These are phyloP conservation scores for Fusarium sp. DNA, from an alignment of 2,329 filamentous ascomycete genomes.

Conservation along the genomic window DNA sequence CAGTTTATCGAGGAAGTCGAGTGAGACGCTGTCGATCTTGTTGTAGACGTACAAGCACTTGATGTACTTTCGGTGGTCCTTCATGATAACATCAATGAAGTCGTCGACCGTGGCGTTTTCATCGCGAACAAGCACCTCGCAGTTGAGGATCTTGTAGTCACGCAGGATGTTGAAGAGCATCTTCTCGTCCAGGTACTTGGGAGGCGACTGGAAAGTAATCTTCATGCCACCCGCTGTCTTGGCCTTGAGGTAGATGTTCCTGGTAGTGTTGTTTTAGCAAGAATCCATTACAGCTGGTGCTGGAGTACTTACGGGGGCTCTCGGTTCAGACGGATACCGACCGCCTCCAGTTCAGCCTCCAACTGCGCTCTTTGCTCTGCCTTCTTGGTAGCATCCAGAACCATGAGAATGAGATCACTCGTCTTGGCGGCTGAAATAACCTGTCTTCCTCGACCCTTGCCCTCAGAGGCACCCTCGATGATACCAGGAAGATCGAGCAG, in stretches of 20 bases:
- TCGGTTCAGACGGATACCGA: slow-evolving; percentile 92
- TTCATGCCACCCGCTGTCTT: slow-evolving; percentile 99
- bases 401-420: slow-evolving; percentile 96
- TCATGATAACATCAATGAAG: slow-evolving; percentile 99
- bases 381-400: slow-evolving; percentile 95
- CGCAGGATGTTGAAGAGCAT: slow-evolving; percentile 98
- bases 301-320: slow-evolving; percentile 78
- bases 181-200: slow-evolving; percentile 94
- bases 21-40: slow-evolving; percentile 95
- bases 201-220: slow-evolving; percentile 91
- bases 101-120: slow-evolving; percentile 97
- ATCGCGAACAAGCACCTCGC: slow-evolving; percentile 93
- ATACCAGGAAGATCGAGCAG: slow-evolving; percentile 97
- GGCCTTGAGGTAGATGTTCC: slow-evolving; percentile 95
- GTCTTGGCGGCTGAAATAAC: slow-evolving; percentile 99
- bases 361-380: slow-evolving; percentile 90
- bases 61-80: slow-evolving; percentile 98
- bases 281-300: not conserved
- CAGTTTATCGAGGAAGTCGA: slow-evolving; percentile 92
- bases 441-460: slow-evolving; percentile 93
- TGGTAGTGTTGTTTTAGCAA: slow-evolving; percentile 50
- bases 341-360: slow-evolving; percentile 92
- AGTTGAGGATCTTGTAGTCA: slow-evolving; percentile 99
- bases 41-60: slow-evolving; percentile 97
- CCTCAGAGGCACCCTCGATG: slow-evolving; percentile 95